phyloP scores from a whole-genome alignment of 202 grass and related monocot species.

The Bolboschoenoplectus hybrid region DNA sequence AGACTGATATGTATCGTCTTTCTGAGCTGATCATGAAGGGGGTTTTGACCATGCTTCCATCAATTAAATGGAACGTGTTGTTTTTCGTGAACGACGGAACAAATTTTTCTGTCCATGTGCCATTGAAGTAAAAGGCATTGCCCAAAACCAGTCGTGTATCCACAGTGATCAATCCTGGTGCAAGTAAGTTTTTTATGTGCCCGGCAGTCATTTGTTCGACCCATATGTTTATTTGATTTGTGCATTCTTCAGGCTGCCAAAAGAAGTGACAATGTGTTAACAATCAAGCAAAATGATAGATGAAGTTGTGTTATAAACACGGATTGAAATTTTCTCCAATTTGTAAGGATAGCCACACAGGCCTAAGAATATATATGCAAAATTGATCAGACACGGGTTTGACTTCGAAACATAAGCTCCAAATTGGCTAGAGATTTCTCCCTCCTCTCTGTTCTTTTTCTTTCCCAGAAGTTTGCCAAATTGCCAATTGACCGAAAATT shows the following conservation, averaged over 20 bases:
- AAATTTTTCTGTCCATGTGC: constrained; percentile 70
- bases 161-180: constrained; percentile 47
- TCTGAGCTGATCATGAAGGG: constrained; percentile 67
- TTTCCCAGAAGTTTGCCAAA: not conserved
- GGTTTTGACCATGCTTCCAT: constrained; percentile 56
- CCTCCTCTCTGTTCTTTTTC: not conserved
- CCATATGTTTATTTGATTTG: constrained; percentile 67
- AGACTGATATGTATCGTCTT: constrained; percentile 47
- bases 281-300: not conserved
- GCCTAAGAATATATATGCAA: not conserved
- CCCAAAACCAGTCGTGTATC: constrained; percentile 64
- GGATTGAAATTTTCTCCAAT: not conserved
- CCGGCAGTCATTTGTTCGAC: constrained; percentile 55
- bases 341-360: not conserved
- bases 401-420: not conserved
- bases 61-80: constrained; percentile 52
- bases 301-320: not conserved
- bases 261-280: not conserved
- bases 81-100: constrained; percentile 49
- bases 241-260: constrained; percentile 42
- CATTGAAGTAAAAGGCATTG: constrained; percentile 84
- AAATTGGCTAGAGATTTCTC: not conserved
- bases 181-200: constrained; percentile 67
- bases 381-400: not conserved
- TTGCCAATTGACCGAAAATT: not conserved